These are phyloP conservation scores for Asterella californica DNA, from an alignment of 225 moss, liverwort and hornwort species.

Conservation along the genomic window DNA sequence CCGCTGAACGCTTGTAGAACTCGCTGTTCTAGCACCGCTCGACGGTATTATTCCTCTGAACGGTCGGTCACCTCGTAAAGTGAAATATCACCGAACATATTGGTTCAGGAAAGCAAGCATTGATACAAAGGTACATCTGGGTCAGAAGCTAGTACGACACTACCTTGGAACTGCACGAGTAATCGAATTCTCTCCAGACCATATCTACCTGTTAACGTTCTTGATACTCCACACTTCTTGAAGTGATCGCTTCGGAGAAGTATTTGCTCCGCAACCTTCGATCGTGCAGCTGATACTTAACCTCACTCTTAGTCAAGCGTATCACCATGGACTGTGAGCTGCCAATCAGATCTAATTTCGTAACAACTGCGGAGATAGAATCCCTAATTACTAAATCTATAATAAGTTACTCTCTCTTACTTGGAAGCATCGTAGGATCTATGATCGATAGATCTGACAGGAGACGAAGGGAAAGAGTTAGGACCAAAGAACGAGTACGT, in stretches of 20 bases:
- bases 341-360: neutral
- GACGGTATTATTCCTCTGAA: neutral
- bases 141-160: neutral
- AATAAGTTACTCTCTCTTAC: neutral
- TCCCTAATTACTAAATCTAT: neutral
- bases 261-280: neutral
- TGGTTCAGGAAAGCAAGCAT: neutral
- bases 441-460: neutral
- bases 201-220: neutral
- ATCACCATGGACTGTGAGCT: neutral
- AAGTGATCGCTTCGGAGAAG: too few relatives aligned
- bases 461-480: neutral
- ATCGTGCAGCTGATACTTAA: neutral
- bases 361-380: neutral
- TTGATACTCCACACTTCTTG: neutral
- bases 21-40: neutral
- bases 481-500: neutral
- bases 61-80: neutral
- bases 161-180: neutral
- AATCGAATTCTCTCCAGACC: neutral
- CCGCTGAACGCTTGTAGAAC: neutral
- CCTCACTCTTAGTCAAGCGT: neutral
- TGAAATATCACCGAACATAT: neutral
- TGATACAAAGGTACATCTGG: neutral
- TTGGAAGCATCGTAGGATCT: neutral